A percentile compares a stretch with the other conserved stretches of the same genome.
phyloP scores from a whole-genome alignment of 768 basidiomycete species.

The Trametes gibbosa region DNA sequence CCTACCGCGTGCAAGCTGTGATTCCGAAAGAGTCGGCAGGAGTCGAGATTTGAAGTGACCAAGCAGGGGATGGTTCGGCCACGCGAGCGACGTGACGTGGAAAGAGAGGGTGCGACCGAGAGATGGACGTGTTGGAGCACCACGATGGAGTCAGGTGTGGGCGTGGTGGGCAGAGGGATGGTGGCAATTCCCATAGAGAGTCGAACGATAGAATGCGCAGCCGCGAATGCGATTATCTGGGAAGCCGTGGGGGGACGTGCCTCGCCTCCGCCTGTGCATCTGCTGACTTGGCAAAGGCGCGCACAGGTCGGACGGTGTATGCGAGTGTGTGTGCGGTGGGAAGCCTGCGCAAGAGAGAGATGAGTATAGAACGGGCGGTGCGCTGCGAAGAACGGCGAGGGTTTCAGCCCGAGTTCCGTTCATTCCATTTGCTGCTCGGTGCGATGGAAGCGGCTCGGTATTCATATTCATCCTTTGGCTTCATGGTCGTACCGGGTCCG shows the following conservation, averaged over 20 bases:
- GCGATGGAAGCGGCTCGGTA: neutral
- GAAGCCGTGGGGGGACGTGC: slow-evolving; percentile 4
- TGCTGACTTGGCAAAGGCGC: slow-evolving; percentile 10
- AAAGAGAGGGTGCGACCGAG: neutral
- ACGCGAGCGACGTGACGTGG: slow-evolving; percentile 10
- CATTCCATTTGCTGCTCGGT: neutral
- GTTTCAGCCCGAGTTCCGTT: slow-evolving; percentile 8
- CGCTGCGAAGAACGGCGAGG: slow-evolving; percentile 6
- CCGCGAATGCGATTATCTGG: slow-evolving; percentile 15
- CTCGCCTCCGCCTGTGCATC: slow-evolving; percentile 1
- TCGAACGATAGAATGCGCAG: slow-evolving; percentile 5
- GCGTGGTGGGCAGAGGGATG: slow-evolving; percentile 16
- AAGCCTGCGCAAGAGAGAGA: neutral
- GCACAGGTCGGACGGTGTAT: slow-evolving; percentile 2
- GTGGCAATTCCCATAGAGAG: slow-evolving; percentile 12
- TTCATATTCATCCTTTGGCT: too few species aligned
- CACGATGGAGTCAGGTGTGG: slow-evolving; percentile 19
- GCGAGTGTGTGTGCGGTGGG: slow-evolving; percentile 9
- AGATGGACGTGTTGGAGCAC: slow-evolving; percentile 7
- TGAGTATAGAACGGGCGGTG: slow-evolving; percentile 10
- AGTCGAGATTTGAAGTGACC: neutral
- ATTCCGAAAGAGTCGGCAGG: too few species aligned
- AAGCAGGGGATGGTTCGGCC: neutral
- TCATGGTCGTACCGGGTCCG: slow-evolving; percentile 3
- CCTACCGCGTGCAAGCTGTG: too few species aligned